Percentiles rank a stretch among this genome's conserved stretches.
Conservation (phyloP, 768 basidiomycete genomes). For the Gelatoporia subvermispora region DNA sequence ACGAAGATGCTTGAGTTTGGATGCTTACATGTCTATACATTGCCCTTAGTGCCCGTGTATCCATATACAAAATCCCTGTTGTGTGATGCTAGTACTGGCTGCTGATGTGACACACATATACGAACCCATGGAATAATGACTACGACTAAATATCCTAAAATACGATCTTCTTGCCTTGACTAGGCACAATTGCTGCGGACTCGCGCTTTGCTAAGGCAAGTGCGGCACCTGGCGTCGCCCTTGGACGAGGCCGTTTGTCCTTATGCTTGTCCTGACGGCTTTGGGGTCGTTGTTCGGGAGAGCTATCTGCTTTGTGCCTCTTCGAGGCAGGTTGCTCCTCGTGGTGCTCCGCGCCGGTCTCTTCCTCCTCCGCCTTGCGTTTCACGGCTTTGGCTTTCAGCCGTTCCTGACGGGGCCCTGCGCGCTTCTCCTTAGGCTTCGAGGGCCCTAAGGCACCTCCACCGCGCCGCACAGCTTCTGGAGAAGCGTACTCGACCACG, state of each 20-base stretch:
- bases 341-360: slow-evolving; percentile 9
- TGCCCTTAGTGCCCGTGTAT: not conserved
- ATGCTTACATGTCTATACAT: not conserved
- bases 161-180: slow-evolving; percentile 67
- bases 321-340: slow-evolving; percentile 18
- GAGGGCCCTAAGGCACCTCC: slow-evolving; percentile 26
- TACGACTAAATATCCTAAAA: slow-evolving; percentile 41
- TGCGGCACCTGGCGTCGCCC: slow-evolving; percentile 75
- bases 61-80: not conserved
- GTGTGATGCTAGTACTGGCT: not conserved
- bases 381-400: slow-evolving; percentile 4
- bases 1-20: slow-evolving; percentile 13
- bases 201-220: slow-evolving; percentile 74
- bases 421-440: not conserved
- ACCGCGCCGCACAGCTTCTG: slow-evolving; percentile 86
- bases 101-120: too few relatives aligned
- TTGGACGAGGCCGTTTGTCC: slow-evolving; percentile 28
- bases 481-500: slow-evolving; percentile 83
- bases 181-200: slow-evolving; percentile 66
- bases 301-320: slow-evolving; percentile 13
- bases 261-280: slow-evolving; percentile 3
- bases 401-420: slow-evolving; percentile 3
- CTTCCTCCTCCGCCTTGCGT: slow-evolving; percentile 10
- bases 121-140: slow-evolving; percentile 4
- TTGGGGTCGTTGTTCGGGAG: slow-evolving; percentile 5